Conservation (phyloP, 352 stramenopile genomes). For the Phytophthora megakarya region DNA sequence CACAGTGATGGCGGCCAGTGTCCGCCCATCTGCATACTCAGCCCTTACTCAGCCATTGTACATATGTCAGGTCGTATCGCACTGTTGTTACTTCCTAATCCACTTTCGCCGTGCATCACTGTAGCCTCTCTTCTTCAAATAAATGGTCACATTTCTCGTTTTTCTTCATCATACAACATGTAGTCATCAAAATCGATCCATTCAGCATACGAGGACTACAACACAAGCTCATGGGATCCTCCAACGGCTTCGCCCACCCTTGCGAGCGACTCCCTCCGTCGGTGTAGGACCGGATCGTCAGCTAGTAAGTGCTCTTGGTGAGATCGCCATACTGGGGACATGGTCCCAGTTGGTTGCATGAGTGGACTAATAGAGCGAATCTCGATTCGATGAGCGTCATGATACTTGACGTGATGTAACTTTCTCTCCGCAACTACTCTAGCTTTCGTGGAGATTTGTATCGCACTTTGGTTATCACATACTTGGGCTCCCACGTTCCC, state of each 20-base stretch:
- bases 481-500: background rate
- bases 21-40: background rate
- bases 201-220: background rate
- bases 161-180: background rate
- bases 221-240: no score
- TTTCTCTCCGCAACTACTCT: no score
- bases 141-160: background rate
- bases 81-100: background rate
- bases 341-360: no score
- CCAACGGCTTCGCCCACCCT: no score
- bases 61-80: background rate
- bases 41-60: background rate
- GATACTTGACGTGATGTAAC: no score
- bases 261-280: no score
- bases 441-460: background rate
- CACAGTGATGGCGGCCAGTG: background rate
- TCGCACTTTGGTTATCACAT: constrained; percentile 14
- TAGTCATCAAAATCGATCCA: background rate
- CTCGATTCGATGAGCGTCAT: no score
- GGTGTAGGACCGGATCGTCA: no score
- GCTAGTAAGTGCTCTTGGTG: no score
- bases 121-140: background rate
- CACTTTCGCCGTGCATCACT: background rate
- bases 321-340: no score
- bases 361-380: no score